Evolutionary conservation across 352 stramenopile genomes (phyloP).

Genomic region (Phytophthora megakarya): DNA sequence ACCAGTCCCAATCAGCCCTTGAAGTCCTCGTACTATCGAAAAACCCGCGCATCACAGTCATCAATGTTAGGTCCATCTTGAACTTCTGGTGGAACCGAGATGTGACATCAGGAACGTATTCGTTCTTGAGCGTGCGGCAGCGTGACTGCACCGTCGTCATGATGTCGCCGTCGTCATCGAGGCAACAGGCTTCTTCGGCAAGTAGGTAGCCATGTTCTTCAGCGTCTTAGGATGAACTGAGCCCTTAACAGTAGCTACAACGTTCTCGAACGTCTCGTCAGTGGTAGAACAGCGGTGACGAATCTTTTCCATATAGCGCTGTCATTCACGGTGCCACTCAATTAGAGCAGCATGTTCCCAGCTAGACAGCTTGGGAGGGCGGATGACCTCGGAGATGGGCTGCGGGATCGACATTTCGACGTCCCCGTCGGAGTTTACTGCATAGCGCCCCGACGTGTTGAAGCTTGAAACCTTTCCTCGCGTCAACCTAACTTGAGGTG

Average conservation of each 20-base stretch:
- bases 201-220: constrained; percentile 11
- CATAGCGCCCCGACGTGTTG: neutral
- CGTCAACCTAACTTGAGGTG: neutral
- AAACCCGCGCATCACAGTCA: no score
- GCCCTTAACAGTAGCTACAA: constrained; percentile 15
- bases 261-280: constrained; percentile 20
- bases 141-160: neutral
- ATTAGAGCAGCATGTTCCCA: constrained; percentile 7
- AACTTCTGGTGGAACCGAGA: no score
- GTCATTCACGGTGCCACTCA: constrained; percentile 5
- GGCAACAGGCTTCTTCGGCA: constrained; percentile 2
- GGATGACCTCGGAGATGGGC: neutral
- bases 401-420: constrained; percentile 3
- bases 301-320: constrained; percentile 18
- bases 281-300: neutral
- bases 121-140: constrained; percentile 13
- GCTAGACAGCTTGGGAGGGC: neutral
- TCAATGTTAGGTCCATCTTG: no score
- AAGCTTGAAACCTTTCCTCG: neutral
- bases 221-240: neutral
- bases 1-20: constrained; percentile 4
- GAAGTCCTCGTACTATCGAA: constrained; percentile 5
- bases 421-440: constrained; percentile 10
- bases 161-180: constrained; percentile 13
- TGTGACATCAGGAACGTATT: no score